A percentile compares a stretch with the other conserved stretches of the same genome.
phyloP scores from a whole-genome alignment of 2,329 filamentous ascomycete genomes.

The Alternaria sp. region DNA sequence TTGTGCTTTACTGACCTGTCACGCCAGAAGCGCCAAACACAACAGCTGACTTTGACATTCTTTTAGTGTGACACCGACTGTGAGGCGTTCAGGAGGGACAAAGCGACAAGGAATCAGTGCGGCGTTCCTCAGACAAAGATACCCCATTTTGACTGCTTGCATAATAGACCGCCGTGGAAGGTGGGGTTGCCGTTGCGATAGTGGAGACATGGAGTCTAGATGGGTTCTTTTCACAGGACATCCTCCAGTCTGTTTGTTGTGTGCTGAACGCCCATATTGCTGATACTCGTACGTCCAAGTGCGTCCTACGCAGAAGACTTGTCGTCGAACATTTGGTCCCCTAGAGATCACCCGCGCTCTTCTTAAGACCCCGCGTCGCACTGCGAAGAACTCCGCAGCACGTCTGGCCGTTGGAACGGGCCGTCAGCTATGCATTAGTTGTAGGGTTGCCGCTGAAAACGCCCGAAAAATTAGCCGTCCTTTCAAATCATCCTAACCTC shows the following conservation, averaged over 20 bases:
- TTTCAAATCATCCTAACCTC: background rate
- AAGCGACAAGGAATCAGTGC: background rate
- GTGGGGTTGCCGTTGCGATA: conserved; percentile 1
- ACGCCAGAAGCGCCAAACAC: conserved; percentile 57
- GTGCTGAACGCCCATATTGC: background rate
- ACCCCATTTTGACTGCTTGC: background rate
- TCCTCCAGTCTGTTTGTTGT: background rate
- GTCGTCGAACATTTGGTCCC: background rate
- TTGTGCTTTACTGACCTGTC: conserved; percentile 6
- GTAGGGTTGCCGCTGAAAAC: conserved; percentile 1
- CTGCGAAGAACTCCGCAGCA: background rate
- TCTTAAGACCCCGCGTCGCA: background rate
- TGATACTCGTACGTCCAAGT: background rate
- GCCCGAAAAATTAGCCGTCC: conserved; percentile 5
- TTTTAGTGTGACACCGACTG: background rate
- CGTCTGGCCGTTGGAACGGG: background rate
- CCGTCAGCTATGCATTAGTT: background rate
- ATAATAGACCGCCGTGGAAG: background rate
- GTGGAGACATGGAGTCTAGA: background rate
- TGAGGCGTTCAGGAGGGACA: background rate
- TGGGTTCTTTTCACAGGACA: background rate
- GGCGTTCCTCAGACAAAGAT: background rate
- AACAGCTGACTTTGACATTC: conserved; percentile 51
- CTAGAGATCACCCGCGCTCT: background rate
- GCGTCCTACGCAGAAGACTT: background rate